Base-by-base conservation (phyloP, 345 rosid species). In the Lepidium sativum region DNA sequence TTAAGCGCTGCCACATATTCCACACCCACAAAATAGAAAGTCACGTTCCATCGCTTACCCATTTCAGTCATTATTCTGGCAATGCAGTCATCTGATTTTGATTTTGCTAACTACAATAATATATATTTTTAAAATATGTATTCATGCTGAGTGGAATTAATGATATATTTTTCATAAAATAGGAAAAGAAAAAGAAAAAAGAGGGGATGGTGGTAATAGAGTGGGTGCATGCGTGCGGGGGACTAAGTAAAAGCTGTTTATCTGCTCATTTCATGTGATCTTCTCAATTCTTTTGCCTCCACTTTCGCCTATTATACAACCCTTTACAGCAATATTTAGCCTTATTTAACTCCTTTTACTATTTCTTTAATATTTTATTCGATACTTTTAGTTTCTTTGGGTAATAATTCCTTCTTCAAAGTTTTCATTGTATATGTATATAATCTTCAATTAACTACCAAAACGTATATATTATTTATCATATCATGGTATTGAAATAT, bases 151-250 rank as follows among this genome's bases (percentile, higher is more conserved):
- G 42, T 54, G 69, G 75, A 39, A 37, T 69, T 32, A 25, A 45
- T 45, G 29, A 63, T 55, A 33, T 27, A 27, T 27, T 0, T 0
- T 21, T 4, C 18, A 49, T 6, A 25, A 49, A 33, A 21, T 21
- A 23, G 45, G 51, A 21, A 29, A 39, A 58, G 49, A 68, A 6
- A 17, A 35, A 34, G 9, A 37, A 37, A 47, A 47, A 57, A 56
- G 60, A 57, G 54, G 65, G 4, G 63, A 64, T 56, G 76, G 66
- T 57, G 65, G 75, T 64, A 54, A 54, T 34, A 62, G 57, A 57
- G 50, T 44, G 69, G 23, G 41, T 64, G 66, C 70, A 57, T 72
- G 76, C 76, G 71, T 72, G 76, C 71, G 66, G 65, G 63, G 32
- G 75, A 70, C 71, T 49, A 72, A 12, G 75, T 56, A 55, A 56